Conservation (phyloP, 148 eudicot genomes). For the Beta vulgaris region DNA sequence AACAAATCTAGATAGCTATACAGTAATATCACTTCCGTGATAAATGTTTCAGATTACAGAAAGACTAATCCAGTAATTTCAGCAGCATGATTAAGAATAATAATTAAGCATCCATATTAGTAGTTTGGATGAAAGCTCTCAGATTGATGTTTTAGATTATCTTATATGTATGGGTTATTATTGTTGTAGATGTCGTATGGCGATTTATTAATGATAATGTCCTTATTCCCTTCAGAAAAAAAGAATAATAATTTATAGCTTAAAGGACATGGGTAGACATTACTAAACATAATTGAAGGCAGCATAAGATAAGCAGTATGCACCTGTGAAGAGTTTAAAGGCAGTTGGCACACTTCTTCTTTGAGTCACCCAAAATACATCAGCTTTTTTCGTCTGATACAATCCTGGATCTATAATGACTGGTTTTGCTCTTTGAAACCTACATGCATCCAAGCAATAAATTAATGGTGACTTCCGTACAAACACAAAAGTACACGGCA, state of each 20-base stretch:
- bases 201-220: too few species aligned
- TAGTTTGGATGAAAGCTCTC: too few species aligned
- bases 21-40: too few species aligned
- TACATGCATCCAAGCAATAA: conserved; percentile 26
- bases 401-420: conserved; percentile 86
- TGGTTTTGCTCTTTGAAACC: conserved; percentile 86
- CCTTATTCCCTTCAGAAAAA: too few species aligned
- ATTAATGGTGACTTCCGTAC: conserved; percentile 1
- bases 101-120: too few species aligned
- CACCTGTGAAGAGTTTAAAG: conserved; percentile 91
- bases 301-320: conserved; percentile 15
- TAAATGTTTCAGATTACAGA: background rate
- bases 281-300: background rate
- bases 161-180: too few species aligned
- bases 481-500: background rate
- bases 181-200: too few species aligned
- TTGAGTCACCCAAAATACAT: conserved; percentile 85
- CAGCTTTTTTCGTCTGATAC: conserved; percentile 66
- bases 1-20: background rate
- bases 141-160: too few species aligned
- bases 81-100: background rate
- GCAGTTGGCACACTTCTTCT: conserved; percentile 90
- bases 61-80: conserved; percentile 2
- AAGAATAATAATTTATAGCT: background rate
- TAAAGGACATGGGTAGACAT: background rate